phyloP scores from a whole-genome alignment of 192 early-diverging fungal species.

The Coemansia sp. region DNA sequence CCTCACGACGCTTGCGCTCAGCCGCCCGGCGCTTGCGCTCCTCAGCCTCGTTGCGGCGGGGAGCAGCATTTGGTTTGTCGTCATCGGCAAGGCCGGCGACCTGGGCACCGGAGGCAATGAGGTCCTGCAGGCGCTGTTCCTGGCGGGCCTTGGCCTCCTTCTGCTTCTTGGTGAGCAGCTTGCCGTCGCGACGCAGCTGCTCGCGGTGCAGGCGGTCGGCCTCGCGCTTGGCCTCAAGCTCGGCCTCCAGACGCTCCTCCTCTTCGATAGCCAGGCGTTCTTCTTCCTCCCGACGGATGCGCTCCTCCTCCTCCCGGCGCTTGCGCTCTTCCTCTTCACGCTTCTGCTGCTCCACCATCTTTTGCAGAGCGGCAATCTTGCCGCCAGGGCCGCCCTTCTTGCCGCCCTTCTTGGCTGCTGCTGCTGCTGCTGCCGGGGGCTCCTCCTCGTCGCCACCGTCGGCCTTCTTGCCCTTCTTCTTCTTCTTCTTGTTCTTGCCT shows the following conservation, averaged over 20 bases:
- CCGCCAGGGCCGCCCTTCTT: constrained; percentile 38
- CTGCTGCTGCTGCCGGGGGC: not conserved
- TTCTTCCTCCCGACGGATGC: constrained; percentile 61
- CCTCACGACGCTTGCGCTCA: constrained; percentile 44
- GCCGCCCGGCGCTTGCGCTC: constrained; percentile 36
- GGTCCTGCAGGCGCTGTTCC: constrained; percentile 63
- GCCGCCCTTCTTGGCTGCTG: constrained; percentile 8
- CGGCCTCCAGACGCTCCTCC: constrained; percentile 57
- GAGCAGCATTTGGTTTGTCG: not conserved
- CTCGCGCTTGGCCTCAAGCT: constrained; percentile 73
- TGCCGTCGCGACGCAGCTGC: constrained; percentile 85
- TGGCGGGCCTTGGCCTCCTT: constrained; percentile 72
- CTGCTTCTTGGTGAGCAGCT: constrained; percentile 89
- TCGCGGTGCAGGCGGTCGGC: constrained; percentile 76
- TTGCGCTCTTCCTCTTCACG: constrained; percentile 65
- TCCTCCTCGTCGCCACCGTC: constrained; percentile 30
- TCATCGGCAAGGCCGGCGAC: constrained; percentile 51
- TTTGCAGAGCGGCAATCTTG: constrained; percentile 43
- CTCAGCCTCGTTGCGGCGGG: constrained; percentile 24
- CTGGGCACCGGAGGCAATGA: constrained; percentile 73
- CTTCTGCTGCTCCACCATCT: constrained; percentile 54
- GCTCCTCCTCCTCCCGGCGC: constrained; percentile 74
- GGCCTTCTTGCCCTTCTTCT: constrained; percentile 54
- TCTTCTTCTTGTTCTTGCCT: constrained; percentile 51
- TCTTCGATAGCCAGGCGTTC: constrained; percentile 62